Evolutionary conservation across 352 stramenopile genomes (phyloP).

Genomic region (Pseudoperonospora humuli): DNA sequence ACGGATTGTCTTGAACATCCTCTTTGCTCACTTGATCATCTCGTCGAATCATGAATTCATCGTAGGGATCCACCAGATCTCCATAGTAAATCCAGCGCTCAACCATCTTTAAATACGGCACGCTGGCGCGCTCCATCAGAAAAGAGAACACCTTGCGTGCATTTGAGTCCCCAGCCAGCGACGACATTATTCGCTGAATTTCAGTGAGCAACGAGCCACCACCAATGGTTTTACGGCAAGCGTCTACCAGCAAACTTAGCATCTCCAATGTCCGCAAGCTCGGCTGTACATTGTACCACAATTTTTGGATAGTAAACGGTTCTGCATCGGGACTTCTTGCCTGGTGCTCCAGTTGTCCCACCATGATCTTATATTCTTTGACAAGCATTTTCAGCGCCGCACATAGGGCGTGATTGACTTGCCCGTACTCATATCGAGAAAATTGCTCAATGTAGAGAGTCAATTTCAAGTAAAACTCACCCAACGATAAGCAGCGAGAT

Average conservation of each 20-base stretch:
- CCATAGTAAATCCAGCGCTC: conserved; percentile 88
- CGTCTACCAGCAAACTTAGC: conserved; percentile 74
- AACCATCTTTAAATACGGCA: conserved; percentile 88
- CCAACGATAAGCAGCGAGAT: conserved; percentile 55
- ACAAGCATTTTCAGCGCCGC: conserved; percentile 87
- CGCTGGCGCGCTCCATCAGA: conserved; percentile 72
- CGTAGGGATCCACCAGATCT: conserved; percentile 85
- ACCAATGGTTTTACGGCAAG: conserved; percentile 62
- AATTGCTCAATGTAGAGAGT: conserved; percentile 74
- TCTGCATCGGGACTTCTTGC: conserved; percentile 28
- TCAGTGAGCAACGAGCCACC: conserved; percentile 89
- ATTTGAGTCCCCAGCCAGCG: conserved; percentile 71
- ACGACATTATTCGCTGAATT: conserved; percentile 81
- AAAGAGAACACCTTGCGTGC: conserved; percentile 73
- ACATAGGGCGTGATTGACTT: conserved; percentile 91
- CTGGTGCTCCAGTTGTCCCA: conserved; percentile 86
- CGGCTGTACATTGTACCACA: conserved; percentile 90
- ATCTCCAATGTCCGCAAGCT: conserved; percentile 90
- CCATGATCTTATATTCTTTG: conserved; percentile 91
- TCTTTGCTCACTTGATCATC: conserved; percentile 74
- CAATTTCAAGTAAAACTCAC: conserved; percentile 75
- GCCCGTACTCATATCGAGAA: conserved; percentile 87
- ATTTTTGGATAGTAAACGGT: conserved; percentile 81
- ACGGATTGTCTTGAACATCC: conserved; percentile 81
- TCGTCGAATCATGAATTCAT: conserved; percentile 88